Base-by-base conservation (phyloP, 1,284 basidiomycete genomes). In the Papiliotrema laurentii region DNA sequence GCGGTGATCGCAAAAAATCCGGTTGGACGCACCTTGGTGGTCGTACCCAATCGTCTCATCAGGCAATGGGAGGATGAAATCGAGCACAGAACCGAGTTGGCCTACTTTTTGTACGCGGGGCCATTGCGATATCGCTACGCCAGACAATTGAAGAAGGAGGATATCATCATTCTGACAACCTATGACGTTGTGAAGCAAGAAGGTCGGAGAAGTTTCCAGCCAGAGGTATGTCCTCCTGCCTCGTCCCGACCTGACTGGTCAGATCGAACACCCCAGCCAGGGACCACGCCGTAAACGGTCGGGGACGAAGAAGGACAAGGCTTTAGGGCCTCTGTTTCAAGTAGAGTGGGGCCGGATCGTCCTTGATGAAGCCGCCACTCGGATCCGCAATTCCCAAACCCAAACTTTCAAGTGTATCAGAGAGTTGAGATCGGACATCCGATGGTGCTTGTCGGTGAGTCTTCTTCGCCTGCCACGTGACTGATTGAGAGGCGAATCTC, bases 31-130 rank as follows among this genome's bases (percentile, higher is more conserved):
- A 76, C 72, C 13, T 60, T 77, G 1, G 66, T 77, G 39, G 56
- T 77, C 19, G 73, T 72, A 0, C 75, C 75, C 2, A 53, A 76
- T 6, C 72, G 74, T 1, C 60, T 77, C 1, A 54, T 77, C 13
- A 43, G 55, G 2, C 76, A 73, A 44, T 76, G 75, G 75, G 67
- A 70, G 48, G 47, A 50, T 3, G 76, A 77, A 57, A 75, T 77
- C 35, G 64, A 69, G 42, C 56, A 58, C 19, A 74, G 74, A 55
- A 69, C 71, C 2, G 58, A 59, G 21, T 53, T 68, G 25, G 59
- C 49, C 11, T 60, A 75, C 3, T 36, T 54, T 27, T 65, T 74
- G 10, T 70, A 76, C 48, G 74, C 76, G 45, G 74, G 74, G 0
- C 27, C 45, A 6, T 56, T 59, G n/a, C 52, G 65, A 9, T 50